A percentile compares a stretch with the other conserved stretches of the same genome.
Evolutionary conservation across 2,329 filamentous ascomycete genomes (phyloP).

Genomic region (Knufia fluminis): DNA sequence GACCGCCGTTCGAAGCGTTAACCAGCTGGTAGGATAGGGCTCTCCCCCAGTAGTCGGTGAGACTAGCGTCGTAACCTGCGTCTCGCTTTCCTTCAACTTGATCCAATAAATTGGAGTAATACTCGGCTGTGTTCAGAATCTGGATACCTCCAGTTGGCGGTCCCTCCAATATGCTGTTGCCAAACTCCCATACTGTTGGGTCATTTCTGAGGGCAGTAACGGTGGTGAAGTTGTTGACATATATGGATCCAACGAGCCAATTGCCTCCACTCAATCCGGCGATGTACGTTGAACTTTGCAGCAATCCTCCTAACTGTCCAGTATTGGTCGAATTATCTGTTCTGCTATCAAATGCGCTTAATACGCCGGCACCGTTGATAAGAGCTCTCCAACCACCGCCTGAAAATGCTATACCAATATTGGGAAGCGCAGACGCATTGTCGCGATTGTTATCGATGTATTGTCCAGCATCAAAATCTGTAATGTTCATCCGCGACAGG

Average conservation of each 20-base stretch:
- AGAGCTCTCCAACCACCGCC: conserved; percentile 83
- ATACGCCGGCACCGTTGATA: conserved; percentile 69
- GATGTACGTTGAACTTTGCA: conserved; percentile 74
- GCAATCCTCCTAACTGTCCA: conserved; percentile 67
- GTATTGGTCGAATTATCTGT: conserved; percentile 51
- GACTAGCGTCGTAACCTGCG: conserved; percentile 57
- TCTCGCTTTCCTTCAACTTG: conserved; percentile 53
- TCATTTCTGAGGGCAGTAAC: conserved; percentile 48
- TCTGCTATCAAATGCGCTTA: conserved; percentile 70
- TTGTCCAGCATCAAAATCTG: conserved; percentile 62
- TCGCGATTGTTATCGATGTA: conserved; percentile 57
- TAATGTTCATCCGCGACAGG: conserved; percentile 61
- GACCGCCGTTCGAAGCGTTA: conserved; percentile 64
- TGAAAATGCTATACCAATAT: conserved; percentile 67
- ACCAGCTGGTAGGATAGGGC: conserved; percentile 80
- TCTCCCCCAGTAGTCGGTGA: conserved; percentile 86
- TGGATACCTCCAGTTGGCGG: conserved; percentile 44
- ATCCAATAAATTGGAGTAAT: conserved; percentile 52
- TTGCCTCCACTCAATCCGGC: conserved; percentile 72
- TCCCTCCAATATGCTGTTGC: conserved; percentile 52
- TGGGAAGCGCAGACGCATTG: conserved; percentile 52
- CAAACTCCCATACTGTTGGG: conserved; percentile 51
- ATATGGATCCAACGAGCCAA: conserved; percentile 78
- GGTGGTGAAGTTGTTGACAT: conserved; percentile 66
- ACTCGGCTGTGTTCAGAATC: conserved; percentile 48